Base-by-base conservation (phyloP, 2,329 filamentous ascomycete species). In the Gyromitra esculenta region DNA sequence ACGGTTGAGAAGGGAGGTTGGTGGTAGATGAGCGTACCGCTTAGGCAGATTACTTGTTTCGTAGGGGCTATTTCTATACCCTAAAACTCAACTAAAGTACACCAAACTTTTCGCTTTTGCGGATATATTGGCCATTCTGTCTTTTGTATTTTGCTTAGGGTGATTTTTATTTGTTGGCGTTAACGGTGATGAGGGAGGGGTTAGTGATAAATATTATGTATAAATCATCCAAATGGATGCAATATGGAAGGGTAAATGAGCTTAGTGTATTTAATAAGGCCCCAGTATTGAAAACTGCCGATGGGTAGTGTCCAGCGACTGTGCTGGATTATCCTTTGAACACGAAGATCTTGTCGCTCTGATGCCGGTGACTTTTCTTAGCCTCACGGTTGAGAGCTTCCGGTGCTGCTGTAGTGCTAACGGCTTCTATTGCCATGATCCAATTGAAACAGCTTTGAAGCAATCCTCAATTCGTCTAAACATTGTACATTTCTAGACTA, bases 1-100 rank as follows among this genome's bases (percentile, higher is more conserved):
- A 68, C 86, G 90, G 80, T 82, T 92, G 81, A 86, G 89, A 80
- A 87, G 87, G 81, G 89, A 91, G 80, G 82, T 91, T 74, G 88
- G 86, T 39, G 85, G 88, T 77, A 86, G 85, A 80, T 87, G 39
- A 41, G 31, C 37, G 35, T 35, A 43, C 37, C 25, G 35, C 8
- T 8, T 5, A 18, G 68, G 31, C 31, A 35, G 15, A 31, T 1
- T 35, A 43, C 21, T 50, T 35, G 37, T 41, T 60, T 6, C 41
- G 7, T 9, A 7, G 59, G 21, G 6, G 9, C 13, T 1, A 15
- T 43, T 39, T 15, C 37, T 39, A 41, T 50, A 60, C 41, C 31
- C 5, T 67, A 13, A n/a, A 18, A 41, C 31, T 39, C 18, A 66
- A 8, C 8, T 31, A 59, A 45, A 45, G 18, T 66, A 45, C 15